A percentile compares a stretch with the other conserved stretches of the same genome.
Conservation (phyloP, 2,329 filamentous ascomycete genomes). For the Paraphaeosphaeria sporulosa region DNA sequence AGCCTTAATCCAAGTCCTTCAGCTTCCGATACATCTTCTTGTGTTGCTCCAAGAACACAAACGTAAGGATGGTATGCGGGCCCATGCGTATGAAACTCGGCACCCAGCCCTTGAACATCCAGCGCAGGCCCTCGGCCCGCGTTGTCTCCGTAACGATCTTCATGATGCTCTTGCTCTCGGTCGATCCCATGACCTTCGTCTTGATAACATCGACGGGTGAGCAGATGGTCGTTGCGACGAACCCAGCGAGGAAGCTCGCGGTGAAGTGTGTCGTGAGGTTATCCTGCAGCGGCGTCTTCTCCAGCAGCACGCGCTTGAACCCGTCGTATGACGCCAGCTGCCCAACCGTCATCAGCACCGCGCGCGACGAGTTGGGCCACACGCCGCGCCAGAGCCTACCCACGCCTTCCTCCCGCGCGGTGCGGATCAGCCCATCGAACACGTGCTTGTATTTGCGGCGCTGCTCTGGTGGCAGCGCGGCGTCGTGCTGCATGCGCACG, state of each 20-base stretch:
- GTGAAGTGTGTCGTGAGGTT: constrained; percentile 79
- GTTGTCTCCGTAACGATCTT: constrained; percentile 72
- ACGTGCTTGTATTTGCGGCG: constrained; percentile 90
- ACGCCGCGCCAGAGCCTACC: constrained; percentile 82
- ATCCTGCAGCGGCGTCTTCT: constrained; percentile 70
- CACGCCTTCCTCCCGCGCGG: constrained; percentile 85
- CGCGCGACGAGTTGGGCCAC: constrained; percentile 80
- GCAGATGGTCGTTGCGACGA: constrained; percentile 84
- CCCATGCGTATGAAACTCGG: constrained; percentile 75
- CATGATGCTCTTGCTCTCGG: constrained; percentile 62
- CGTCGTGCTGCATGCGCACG: constrained; percentile 97
- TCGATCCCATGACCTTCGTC: constrained; percentile 82
- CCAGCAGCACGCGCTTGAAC: constrained; percentile 75
- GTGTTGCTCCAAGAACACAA: constrained; percentile 86
- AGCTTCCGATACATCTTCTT: constrained; percentile 72
- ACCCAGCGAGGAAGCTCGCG: constrained; percentile 78
- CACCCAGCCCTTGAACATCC: constrained; percentile 92
- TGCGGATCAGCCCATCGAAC: constrained; percentile 82
- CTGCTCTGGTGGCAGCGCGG: constrained; percentile 74
- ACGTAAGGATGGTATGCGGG: constrained; percentile 84
- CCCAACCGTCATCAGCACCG: constrained; percentile 85
- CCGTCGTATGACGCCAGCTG: constrained; percentile 86
- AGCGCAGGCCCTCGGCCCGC: constrained; percentile 73
- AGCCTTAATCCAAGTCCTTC: constrained; percentile 29
- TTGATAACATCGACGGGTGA: constrained; percentile 90